A percentile compares a stretch with the other conserved stretches of the same genome.
Evolutionary conservation across 805 yeast species (phyloP).

Genomic region (Spathaspora girioi): DNA sequence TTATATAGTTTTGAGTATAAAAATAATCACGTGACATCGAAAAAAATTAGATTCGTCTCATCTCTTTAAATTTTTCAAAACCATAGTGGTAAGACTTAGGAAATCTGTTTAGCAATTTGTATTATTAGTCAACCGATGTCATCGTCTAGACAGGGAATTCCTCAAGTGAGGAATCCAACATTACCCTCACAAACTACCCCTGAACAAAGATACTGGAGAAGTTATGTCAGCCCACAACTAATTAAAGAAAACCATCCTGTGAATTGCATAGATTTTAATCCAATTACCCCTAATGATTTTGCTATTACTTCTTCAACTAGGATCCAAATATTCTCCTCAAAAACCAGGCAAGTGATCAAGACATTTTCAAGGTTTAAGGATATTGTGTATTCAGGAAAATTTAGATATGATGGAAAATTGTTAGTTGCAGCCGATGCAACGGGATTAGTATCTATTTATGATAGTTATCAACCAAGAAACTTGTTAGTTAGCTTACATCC

Average conservation of each 20-base stretch:
- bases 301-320: slow-evolving; percentile 91
- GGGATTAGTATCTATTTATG: slow-evolving; percentile 88
- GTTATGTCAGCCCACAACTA: slow-evolving; percentile 76
- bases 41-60: background rate
- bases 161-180: slow-evolving; percentile 65
- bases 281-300: slow-evolving; percentile 81
- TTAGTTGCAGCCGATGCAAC: slow-evolving; percentile 94
- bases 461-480: slow-evolving; percentile 74
- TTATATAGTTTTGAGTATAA: background rate
- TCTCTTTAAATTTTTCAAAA: background rate
- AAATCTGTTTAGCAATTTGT: background rate
- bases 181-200: slow-evolving; percentile 84
- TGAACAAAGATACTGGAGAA: slow-evolving; percentile 92
- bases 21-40: background rate
- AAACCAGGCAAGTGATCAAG: slow-evolving; percentile 85
- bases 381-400: slow-evolving; percentile 88
- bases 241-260: slow-evolving; percentile 93
- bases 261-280: slow-evolving; percentile 83
- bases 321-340: slow-evolving; percentile 89
- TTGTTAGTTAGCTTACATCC: slow-evolving; percentile 79
- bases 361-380: slow-evolving; percentile 88
- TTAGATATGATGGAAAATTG: slow-evolving; percentile 85
- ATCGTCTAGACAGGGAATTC: slow-evolving; percentile 60
- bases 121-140: slow-evolving; percentile 52
- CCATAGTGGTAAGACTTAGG: background rate